Conservation (phyloP, 495 filamentous ascomycete species). For the Penicillium goetzii region DNA sequence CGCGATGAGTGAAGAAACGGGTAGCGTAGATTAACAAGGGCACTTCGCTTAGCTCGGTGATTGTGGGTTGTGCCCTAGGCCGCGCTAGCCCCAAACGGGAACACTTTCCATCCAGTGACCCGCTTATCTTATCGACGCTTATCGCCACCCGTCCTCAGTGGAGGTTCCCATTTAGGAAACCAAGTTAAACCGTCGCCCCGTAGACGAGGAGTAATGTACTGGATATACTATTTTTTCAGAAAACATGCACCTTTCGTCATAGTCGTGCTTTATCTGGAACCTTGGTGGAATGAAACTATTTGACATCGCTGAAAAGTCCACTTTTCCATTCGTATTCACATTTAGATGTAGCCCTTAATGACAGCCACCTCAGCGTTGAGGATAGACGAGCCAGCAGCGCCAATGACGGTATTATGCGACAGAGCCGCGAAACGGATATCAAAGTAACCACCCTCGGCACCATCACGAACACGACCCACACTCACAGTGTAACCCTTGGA, state of each 20-base stretch:
- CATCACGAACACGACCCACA: constrained; percentile 74
- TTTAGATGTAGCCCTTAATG: constrained; percentile 80
- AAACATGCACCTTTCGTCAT: not conserved
- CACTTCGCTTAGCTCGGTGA: constrained; percentile 45
- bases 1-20: constrained; percentile 31
- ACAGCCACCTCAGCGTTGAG: constrained; percentile 93
- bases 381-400: constrained; percentile 91
- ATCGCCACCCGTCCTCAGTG: too few relatives aligned
- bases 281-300: constrained; percentile 19
- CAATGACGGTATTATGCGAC: constrained; percentile 91
- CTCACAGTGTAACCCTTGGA: constrained; percentile 78
- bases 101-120: not conserved
- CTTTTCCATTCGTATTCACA: constrained; percentile 25
- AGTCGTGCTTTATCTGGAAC: not conserved
- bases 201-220: constrained; percentile 3
- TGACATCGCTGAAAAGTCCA: constrained; percentile 33
- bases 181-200: not conserved
- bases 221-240: not conserved
- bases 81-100: constrained; percentile 33
- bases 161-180: constrained; percentile 16
- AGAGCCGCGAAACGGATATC: constrained; percentile 83
- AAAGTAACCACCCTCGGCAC: constrained; percentile 72
- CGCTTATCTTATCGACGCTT: constrained; percentile 20
- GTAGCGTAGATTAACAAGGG: constrained; percentile 34
- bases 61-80: constrained; percentile 40